Evolutionary conservation across 805 yeast species (phyloP).

Genomic region (Starmera amethionina): DNA sequence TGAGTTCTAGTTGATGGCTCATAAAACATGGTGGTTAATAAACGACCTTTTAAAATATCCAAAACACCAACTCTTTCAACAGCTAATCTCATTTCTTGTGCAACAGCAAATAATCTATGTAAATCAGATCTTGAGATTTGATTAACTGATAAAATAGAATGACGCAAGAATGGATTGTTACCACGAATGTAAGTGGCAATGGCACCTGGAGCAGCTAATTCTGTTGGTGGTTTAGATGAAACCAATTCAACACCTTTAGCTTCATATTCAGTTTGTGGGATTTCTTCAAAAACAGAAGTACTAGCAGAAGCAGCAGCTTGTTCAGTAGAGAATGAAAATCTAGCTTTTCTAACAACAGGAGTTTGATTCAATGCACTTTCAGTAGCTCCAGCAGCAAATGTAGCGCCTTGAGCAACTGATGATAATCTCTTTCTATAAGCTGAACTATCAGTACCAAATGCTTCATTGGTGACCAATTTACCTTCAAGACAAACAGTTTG

Average conservation of each 20-base stretch:
- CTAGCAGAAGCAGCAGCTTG: slow-evolving; percentile 15
- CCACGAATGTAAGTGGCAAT: slow-evolving; percentile 66
- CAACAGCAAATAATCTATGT: slow-evolving; percentile 90
- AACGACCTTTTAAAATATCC: slow-evolving; percentile 82
- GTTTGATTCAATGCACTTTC: slow-evolving; percentile 28
- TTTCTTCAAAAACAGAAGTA: slow-evolving; percentile 10
- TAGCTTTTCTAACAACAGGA: slow-evolving; percentile 27
- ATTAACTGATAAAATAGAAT: slow-evolving; percentile 79
- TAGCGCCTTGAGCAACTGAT: slow-evolving; percentile 15
- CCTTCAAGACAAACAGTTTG: slow-evolving; percentile 85
- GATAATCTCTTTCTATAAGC: slow-evolving; percentile 18
- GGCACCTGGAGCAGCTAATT: slow-evolving; percentile 69
- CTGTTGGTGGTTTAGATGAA: slow-evolving; percentile 63
- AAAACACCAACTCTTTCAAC: slow-evolving; percentile 95
- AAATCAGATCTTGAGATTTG: slow-evolving; percentile 82
- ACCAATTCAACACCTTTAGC: slow-evolving; percentile 61
- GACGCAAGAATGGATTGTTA: slow-evolving; percentile 85
- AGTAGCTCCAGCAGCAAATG: slow-evolving; percentile 7
- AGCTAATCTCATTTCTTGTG: slow-evolving; percentile 94
- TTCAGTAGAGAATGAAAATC: slow-evolving; percentile 43
- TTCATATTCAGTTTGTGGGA: slow-evolving; percentile 29
- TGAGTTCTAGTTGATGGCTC: slow-evolving; percentile 98
- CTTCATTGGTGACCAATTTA: slow-evolving; percentile 46
- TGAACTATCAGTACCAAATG: slow-evolving; percentile 41
- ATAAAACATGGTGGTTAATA: slow-evolving; percentile 90